Base-by-base conservation (phyloP, 257 asterid species). In the Solanum ossicruentum region DNA sequence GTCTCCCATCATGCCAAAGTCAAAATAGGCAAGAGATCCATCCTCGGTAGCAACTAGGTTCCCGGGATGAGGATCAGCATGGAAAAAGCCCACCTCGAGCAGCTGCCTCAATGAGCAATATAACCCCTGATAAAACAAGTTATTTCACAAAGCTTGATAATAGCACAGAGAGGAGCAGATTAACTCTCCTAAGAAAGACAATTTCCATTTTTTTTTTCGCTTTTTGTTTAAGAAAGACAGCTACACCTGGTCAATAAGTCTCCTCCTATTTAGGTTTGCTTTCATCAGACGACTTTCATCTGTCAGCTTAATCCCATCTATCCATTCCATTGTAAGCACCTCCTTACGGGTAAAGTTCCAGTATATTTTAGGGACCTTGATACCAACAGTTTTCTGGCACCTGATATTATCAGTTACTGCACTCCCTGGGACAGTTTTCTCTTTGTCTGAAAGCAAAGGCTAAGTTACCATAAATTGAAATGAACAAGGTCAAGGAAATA, bases 1-100 rank as follows among this genome's bases (percentile, higher is more conserved):
- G 90, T 96, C 92, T 66, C 99, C 99, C 99, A 95, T 96, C 99
- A 96, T 96, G 83, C 99, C 99, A 56, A 95, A 96, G 91, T 96
- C 99, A 88, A 96, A 96, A 88, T 96, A 96, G 87, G 98, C 99
- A 90, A 96, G 98, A 86, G 93, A 89, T 69, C 98, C 99, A 73
- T 91, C 97, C 87, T 84, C 88, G 67, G 96, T 93, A 63, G 98
- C 98, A 63, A 95, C 98, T 80, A 96, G 98, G 88, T 96, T 96
- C 86, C 99, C 99, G 81, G 98, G 99, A 85, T 96, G 99, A 86
- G 99, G 99, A 88, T 96, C 99, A 56, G 99, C 99, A 83, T 96
- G 99, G 88, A 96, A 96, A 91, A 93, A 96, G 6, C 99, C 99
- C 86, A 95, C 98, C 95, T 96, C 98, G 86, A 96, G 92, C 90